Conservation (phyloP, 805 yeast genomes). For the Yarrowia sp. region DNA sequence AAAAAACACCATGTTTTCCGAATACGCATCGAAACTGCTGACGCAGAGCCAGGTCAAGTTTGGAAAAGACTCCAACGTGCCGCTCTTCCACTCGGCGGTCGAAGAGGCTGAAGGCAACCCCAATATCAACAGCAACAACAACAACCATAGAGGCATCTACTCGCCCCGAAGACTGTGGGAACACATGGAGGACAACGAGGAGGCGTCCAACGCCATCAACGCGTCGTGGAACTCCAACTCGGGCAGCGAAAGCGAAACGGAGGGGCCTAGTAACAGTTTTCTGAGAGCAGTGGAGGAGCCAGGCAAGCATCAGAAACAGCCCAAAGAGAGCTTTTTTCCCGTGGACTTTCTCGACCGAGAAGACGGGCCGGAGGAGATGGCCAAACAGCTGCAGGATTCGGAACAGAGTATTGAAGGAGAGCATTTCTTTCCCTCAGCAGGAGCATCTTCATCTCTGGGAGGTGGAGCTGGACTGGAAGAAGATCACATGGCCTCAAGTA, state of each 20-base stretch:
- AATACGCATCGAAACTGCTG: constrained; percentile 40
- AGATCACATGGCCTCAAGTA: constrained; percentile 6
- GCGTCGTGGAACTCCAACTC: constrained; percentile 21
- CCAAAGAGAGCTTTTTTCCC: constrained; percentile 17
- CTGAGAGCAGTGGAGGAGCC: constrained; percentile 19
- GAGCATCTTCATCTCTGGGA: neutral
- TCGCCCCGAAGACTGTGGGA: constrained; percentile 18
- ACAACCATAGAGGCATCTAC: constrained; percentile 21
- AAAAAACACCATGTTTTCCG: constrained; percentile 31
- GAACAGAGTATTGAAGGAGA: constrained; percentile 11
- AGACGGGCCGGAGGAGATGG: neutral
- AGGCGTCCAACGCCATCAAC: constrained; percentile 21
- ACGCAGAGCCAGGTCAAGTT: constrained; percentile 37
- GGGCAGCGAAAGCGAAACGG: constrained; percentile 1
- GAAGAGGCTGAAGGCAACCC: constrained; percentile 29
- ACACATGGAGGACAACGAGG: constrained; percentile 18
- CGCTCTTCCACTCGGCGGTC: constrained; percentile 33
- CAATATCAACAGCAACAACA: constrained; percentile 1
- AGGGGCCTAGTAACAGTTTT: constrained; percentile 21
- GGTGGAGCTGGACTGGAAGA: constrained; percentile 22
- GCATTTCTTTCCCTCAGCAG: neutral
- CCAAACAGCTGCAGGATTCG: neutral
- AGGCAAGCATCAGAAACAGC: neutral
- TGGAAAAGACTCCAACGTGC: constrained; percentile 31
- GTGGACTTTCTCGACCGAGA: constrained; percentile 20